phyloP scores from a whole-genome alignment of 257 asterid genomes.

The Leonotis leonurus region DNA sequence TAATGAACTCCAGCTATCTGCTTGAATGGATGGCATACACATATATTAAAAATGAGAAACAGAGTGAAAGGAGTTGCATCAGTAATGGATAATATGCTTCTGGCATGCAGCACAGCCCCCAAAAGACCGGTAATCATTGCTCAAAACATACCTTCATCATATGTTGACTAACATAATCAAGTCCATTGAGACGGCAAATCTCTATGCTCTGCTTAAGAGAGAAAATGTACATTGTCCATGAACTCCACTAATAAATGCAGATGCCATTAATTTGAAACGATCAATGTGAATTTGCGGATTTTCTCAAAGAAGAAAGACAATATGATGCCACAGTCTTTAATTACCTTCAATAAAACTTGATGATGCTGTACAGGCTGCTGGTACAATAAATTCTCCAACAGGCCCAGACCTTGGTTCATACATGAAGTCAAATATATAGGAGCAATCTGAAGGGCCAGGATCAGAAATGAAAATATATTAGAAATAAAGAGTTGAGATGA shows the following conservation, averaged over 20 bases:
- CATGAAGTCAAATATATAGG: conserved; percentile 83
- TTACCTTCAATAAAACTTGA: conserved; percentile 76
- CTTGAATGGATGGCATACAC: conserved; percentile 16
- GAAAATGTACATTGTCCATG: conserved; percentile 8
- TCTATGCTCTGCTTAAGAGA: conserved; percentile 63
- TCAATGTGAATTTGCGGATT: not conserved
- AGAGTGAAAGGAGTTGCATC: conserved; percentile 1
- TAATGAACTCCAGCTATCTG: conserved; percentile 84
- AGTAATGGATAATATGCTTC: not conserved
- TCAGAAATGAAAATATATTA: conserved; percentile 3
- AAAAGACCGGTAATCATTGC: too few species aligned
- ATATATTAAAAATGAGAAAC: conserved; percentile 7
- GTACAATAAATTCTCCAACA: conserved; percentile 67
- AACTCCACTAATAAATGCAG: conserved; percentile 8
- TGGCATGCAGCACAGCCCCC: conserved; percentile 14
- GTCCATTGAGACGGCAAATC: conserved; percentile 86
- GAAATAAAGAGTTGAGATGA: not conserved
- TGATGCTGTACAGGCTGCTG: conserved; percentile 78
- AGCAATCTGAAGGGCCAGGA: conserved; percentile 53
- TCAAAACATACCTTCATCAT: conserved; percentile 73
- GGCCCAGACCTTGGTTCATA: conserved; percentile 71
- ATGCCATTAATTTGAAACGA: conserved; percentile 8
- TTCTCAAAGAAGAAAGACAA: conserved; percentile 2
- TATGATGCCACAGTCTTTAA: not conserved
- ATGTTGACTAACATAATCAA: conserved; percentile 47